Base-by-base conservation (phyloP, 371 early-diverging fungal species). In the Rhizopus delemar region DNA sequence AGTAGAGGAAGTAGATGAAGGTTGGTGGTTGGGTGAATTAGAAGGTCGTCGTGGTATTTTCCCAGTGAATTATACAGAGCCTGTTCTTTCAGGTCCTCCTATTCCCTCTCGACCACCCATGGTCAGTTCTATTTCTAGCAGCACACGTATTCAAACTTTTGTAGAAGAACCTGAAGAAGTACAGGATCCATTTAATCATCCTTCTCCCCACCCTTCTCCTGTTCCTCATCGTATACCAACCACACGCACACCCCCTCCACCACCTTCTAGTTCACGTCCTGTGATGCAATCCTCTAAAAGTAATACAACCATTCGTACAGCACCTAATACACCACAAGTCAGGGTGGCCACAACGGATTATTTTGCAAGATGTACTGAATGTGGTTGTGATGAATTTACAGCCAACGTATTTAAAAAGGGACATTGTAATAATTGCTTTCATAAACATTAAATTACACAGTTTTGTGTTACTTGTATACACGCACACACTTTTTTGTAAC, bases 21-120 rank as follows among this genome's bases (percentile, higher is more conserved):
- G 93, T 3, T 93, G 94, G 93, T 93, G 93, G 93, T 63, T 85
- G 12, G 94, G 94, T n/a, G 87, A 87, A 62, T 63, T 87, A 6
- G 79, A 86, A 29, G 53, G 55, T 46, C 63, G 71, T 39, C 68
- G 67, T 5, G 94, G 94, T 16, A 84, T 93, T 66, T 93, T 93
- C 69, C 94, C 94, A n/a, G 83, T 84, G n/a, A 90, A 90, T 58
- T 92, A 92, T 55, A 87, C 86, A 4, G 89, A 88, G 15, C 51
- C 45, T 5, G 52, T 46, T 15, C 50, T 8, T 22, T 43, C 59
- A 16, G 50, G 55, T n/a, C 58, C 58, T 33, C 33, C 63, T 46
- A 12, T 51, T 43, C 15, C 51, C 45, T 11, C 46, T 45, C 34
- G 32, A 8, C 45, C 41, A 4, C 56, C 62, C 2, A 28, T 38